These are phyloP conservation scores for Penicillium subrubescens DNA, from an alignment of 495 filamentous ascomycete species.

Conservation along the genomic window DNA sequence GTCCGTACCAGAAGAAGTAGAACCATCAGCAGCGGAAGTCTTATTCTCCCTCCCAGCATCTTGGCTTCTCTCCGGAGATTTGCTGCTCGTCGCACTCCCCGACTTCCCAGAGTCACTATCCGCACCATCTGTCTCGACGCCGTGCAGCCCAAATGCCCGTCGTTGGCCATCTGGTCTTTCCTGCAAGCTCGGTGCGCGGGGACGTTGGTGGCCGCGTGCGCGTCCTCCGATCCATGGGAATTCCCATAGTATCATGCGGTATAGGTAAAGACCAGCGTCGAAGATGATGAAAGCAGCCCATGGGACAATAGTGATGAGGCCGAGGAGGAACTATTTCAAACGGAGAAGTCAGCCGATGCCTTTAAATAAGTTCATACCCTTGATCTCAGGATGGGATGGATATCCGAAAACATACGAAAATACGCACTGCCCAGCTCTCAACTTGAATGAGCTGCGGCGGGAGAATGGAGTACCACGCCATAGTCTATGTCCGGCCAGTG, in stretches of 20 bases:
- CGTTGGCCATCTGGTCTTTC: constrained; percentile 59
- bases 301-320: constrained; percentile 63
- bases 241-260: constrained; percentile 59
- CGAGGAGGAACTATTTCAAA: constrained; percentile 60
- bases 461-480: constrained; percentile 69
- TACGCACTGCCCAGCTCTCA: constrained; percentile 63
- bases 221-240: constrained; percentile 65
- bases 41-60: constrained; percentile 18
- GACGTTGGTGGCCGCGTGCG: constrained; percentile 61
- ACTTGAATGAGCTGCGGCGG: constrained; percentile 55
- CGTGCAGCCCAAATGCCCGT: constrained; percentile 51
- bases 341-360: not conserved
- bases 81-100: not conserved
- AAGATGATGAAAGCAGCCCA: constrained; percentile 68
- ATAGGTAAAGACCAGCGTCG: constrained; percentile 67
- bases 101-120: constrained; percentile 1
- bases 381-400: not conserved
- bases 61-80: not conserved
- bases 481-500: constrained; percentile 21
- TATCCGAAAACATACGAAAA: constrained; percentile 56
- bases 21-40: constrained; percentile 2
- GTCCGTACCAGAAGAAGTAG: constrained; percentile 10
- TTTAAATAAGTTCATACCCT: too few relatives aligned
- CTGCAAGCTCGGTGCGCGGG: constrained; percentile 64
- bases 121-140: constrained; percentile 17